Conservation (phyloP, 2,329 filamentous ascomycete genomes). For the Ophiostoma sp. region DNA sequence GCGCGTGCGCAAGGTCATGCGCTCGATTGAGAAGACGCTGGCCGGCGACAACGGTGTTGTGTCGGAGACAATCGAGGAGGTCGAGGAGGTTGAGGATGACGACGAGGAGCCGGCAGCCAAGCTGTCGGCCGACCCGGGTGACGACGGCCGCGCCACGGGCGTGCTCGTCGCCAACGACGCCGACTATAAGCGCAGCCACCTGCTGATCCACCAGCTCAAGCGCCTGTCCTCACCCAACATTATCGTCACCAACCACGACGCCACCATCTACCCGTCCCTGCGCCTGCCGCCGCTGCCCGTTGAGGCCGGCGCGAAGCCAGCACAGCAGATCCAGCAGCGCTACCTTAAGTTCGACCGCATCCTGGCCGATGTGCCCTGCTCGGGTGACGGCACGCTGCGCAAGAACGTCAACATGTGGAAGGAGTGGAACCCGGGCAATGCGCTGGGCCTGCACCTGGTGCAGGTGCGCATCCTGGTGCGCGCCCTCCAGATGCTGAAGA, state of each 20-base stretch:
- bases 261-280: constrained; percentile 91
- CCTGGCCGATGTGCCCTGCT: constrained; percentile 93
- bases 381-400: constrained; percentile 87
- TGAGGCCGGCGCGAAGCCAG: constrained; percentile 44
- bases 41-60: constrained; percentile 45
- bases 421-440: constrained; percentile 88
- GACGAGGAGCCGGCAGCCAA: constrained; percentile 44
- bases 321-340: constrained; percentile 18
- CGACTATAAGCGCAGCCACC: constrained; percentile 94
- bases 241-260: constrained; percentile 96
- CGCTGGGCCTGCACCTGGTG: constrained; percentile 80
- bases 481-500: constrained; percentile 92
- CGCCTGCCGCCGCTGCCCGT: constrained; percentile 63
- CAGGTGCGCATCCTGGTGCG: constrained; percentile 89
- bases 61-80: constrained; percentile 34
- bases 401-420: constrained; percentile 96
- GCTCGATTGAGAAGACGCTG: constrained; percentile 50
- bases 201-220: constrained; percentile 98
- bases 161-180: constrained; percentile 93
- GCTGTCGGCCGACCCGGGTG: constrained; percentile 61
- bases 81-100: constrained; percentile 42
- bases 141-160: constrained; percentile 86
- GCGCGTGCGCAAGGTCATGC: constrained; percentile 70
- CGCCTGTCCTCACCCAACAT: constrained; percentile 94
- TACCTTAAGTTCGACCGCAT: constrained; percentile 98